Evolutionary conservation across 2,329 filamentous ascomycete species (phyloP), one percentile per base, ranked within the genome.

Genomic region (Podosphaera aphanis): DNA sequence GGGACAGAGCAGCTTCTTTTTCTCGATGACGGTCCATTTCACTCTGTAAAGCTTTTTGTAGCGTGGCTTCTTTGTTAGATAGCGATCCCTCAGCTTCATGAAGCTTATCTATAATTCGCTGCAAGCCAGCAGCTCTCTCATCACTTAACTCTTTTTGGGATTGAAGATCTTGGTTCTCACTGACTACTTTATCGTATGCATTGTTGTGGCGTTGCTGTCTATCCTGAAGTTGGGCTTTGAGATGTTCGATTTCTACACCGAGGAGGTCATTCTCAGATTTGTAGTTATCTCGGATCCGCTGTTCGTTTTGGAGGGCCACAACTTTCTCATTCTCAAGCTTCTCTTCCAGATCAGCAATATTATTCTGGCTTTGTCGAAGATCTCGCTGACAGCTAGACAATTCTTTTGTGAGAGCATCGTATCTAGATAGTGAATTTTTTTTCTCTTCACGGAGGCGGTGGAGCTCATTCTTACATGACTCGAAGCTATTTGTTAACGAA

Each of bases 121-220:
- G 78, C 29, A 83, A 69, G 7, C 76, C 73, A 10, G 65, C 63
- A 2, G 75, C 77, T 53, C 75, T 74, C 53, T 83, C 75, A 55
- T 83, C 77, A 0, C 76, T 74, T 47, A 71, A 70, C 43, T 75
- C 68, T 46, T 73, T 73, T 53, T 83, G 75, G 1, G 74, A 67
- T 53, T 81, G 71, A 1, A 85, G 62, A 36, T 69, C 70, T 29
- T 73, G 71, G 54, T 69, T 76, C 55, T 78, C 73, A 6, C 69
- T 71, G 45, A 80, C 75, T 79, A 79, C 84, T 53, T 76, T 74
- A 50, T 83, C 79, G 58, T 71, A 73, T 54, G 83, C 77, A 47
- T 78, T 73, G 48, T 77, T 75, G 61, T 79, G 77, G 33, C 79
- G 66, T 42, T 76, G 77, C 53, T 83, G 75, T 51, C 77, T 80